These are phyloP conservation scores for Lentinus brumalis DNA, from an alignment of 768 basidiomycete species.

Conservation along the genomic window DNA sequence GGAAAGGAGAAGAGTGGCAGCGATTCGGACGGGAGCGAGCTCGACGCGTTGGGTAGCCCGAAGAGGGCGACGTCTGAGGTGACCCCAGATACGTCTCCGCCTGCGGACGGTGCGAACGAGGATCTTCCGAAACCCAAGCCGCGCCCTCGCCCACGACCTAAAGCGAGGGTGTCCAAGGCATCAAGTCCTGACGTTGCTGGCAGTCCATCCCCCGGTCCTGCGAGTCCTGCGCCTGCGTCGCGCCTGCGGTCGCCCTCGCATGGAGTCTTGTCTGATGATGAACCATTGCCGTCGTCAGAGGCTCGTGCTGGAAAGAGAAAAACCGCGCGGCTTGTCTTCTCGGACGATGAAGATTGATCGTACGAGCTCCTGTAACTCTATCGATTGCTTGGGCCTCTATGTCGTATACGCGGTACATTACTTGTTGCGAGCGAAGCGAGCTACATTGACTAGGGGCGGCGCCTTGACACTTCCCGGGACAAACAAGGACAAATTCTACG, in stretches of 20 bases:
- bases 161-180: constrained; percentile 10
- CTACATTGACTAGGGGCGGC: too few relatives aligned
- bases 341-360: constrained; percentile 40
- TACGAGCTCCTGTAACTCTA: too few relatives aligned
- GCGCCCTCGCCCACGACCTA: constrained; percentile 46
- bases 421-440: too few relatives aligned
- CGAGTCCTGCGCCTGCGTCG: background rate
- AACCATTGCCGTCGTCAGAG: background rate
- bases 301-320: constrained; percentile 9
- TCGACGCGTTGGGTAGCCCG: constrained; percentile 24
- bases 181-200: background rate
- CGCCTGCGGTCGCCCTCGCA: background rate
- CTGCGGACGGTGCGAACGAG: constrained; percentile 1
- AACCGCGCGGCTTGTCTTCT: constrained; percentile 37
- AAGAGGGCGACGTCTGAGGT: constrained; percentile 16
- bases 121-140: constrained; percentile 29
- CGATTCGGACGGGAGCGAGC: constrained; percentile 30
- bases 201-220: background rate
- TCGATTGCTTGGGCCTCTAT: too few relatives aligned
- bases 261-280: constrained; percentile 7
- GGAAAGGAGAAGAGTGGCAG: constrained; percentile 15
- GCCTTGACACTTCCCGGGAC: too few relatives aligned
- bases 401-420: too few relatives aligned
- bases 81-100: constrained; percentile 21
- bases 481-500: too few relatives aligned